Conservation (phyloP, 225 moss, liverwort and hornwort species). For the Pleurozium schreberi region DNA sequence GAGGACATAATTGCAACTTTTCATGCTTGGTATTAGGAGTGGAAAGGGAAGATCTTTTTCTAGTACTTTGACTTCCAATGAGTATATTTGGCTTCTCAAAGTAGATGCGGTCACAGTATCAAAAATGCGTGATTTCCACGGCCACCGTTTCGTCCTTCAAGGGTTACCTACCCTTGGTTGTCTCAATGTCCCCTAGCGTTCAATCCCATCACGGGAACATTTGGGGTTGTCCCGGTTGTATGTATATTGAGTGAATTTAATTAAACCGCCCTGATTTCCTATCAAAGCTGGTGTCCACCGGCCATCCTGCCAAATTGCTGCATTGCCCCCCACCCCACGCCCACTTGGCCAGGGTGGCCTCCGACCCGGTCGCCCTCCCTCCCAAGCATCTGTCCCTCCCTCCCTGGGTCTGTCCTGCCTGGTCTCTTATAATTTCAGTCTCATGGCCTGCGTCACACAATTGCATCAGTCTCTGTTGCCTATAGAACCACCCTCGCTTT, state of each 20-base stretch:
- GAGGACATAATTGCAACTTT: too few species aligned
- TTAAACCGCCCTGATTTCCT: not conserved
- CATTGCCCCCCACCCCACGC: not conserved
- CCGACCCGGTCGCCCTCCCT: not conserved
- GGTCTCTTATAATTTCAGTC: not conserved
- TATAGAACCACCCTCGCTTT: not conserved
- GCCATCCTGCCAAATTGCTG: not conserved
- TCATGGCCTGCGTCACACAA: not conserved
- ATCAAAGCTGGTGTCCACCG: not conserved
- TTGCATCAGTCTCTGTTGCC: not conserved
- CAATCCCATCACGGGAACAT: rapidly evolving
- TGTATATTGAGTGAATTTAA: not conserved
- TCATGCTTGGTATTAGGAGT: too few species aligned
- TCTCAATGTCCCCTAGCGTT: not conserved
- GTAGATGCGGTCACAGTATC: too few species aligned
- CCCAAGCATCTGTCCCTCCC: not conserved
- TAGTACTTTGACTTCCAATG: too few species aligned
- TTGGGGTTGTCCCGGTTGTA: not conserved
- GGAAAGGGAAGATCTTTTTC: too few species aligned
- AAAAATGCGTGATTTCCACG: not conserved
- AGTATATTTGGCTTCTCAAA: too few species aligned
- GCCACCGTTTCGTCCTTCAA: too few species aligned
- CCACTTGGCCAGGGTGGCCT: not conserved
- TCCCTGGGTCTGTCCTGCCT: not conserved
- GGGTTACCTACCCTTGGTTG: not conserved